phyloP scores from a whole-genome alignment of 2,329 filamentous ascomycete genomes.

The Akanthomyces lecanii region DNA sequence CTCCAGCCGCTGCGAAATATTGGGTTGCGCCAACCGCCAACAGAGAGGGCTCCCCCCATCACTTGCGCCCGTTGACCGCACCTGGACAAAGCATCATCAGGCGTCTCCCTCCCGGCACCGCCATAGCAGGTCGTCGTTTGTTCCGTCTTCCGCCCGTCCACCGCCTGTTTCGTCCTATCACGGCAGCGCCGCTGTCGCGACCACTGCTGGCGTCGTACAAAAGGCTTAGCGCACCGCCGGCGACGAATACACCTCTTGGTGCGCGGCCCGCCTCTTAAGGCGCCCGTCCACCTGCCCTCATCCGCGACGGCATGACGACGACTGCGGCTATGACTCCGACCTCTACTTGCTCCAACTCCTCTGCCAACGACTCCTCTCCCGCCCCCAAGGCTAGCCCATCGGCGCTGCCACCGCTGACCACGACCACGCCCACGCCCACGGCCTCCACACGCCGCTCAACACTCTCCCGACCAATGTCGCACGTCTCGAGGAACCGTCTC shows the following conservation, averaged over 20 bases:
- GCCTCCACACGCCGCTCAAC: slow-evolving; percentile 55
- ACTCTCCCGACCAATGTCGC: slow-evolving; percentile 64
- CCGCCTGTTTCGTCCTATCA: neutral
- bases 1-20: slow-evolving; percentile 14
- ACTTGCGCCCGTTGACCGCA: neutral
- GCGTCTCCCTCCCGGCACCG: neutral
- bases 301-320: slow-evolving; percentile 29
- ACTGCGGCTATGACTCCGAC: slow-evolving; percentile 54
- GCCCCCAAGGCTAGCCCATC: slow-evolving; percentile 49
- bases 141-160: neutral
- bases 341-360: slow-evolving; percentile 51
- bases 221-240: neutral
- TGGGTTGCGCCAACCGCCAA: slow-evolving; percentile 13
- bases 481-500: slow-evolving; percentile 74
- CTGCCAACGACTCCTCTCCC: slow-evolving; percentile 44
- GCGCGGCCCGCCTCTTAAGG: slow-evolving; percentile 15
- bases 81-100: neutral
- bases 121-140: neutral
- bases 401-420: slow-evolving; percentile 48
- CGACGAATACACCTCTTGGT: slow-evolving; percentile 13
- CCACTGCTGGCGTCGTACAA: neutral
- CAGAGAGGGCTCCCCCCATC: neutral
- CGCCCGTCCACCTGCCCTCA: slow-evolving; percentile 9
- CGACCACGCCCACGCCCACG: slow-evolving; percentile 40
- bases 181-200: slow-evolving; percentile 3